phyloP scores from a whole-genome alignment of 1,284 basidiomycete species.

The Exobasidium rhododendri region DNA sequence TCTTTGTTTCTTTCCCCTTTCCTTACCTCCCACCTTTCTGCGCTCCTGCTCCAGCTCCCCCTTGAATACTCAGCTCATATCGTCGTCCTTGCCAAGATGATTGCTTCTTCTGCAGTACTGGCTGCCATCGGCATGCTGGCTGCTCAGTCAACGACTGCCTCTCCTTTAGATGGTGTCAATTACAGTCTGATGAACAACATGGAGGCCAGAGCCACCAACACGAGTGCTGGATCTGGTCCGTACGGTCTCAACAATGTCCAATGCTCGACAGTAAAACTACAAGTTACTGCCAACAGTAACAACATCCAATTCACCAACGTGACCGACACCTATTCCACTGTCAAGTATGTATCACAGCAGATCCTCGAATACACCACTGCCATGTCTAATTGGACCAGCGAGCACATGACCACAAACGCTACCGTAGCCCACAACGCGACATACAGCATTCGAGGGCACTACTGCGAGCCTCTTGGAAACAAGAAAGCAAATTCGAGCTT shows the following conservation, averaged over 20 bases:
- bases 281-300: conserved; percentile 19
- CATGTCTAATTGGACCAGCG: conserved; percentile 23
- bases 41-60: too few relatives aligned
- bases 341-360: conserved; percentile 28
- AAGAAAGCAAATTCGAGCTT: conserved; percentile 19
- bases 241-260: conserved; percentile 28
- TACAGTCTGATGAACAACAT: neutral
- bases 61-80: too few relatives aligned
- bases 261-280: conserved; percentile 21
- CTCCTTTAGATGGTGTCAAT: neutral
- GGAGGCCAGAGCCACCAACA: neutral
- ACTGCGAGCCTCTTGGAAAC: conserved; percentile 24
- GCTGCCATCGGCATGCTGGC: neutral
- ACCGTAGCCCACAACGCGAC: conserved; percentile 17
- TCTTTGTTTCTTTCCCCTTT: too few relatives aligned
- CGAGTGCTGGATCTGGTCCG: conserved; percentile 18
- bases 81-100: neutral
- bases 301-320: conserved; percentile 27
- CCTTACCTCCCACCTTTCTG: too few relatives aligned
- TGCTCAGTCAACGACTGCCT: neutral
- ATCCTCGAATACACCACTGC: conserved; percentile 24
- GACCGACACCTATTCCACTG: conserved; percentile 25
- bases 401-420: conserved; percentile 15
- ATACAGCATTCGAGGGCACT: conserved; percentile 26
- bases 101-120: neutral